Evolutionary conservation across 2,329 filamentous ascomycete species (phyloP), one percentile per base, ranked within the genome.

Genomic region (Cladophialophora carrionii): DNA sequence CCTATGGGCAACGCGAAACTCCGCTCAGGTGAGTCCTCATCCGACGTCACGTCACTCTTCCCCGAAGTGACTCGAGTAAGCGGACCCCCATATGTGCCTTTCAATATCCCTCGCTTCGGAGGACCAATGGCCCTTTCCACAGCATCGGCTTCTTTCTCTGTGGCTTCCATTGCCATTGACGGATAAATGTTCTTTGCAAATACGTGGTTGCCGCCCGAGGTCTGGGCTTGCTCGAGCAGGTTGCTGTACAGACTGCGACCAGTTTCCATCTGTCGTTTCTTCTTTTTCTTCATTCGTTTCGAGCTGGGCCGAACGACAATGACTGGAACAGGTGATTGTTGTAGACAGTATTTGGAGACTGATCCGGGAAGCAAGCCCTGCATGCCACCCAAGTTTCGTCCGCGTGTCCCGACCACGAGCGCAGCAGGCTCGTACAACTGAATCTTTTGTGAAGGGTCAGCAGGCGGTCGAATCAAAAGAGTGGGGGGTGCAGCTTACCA

Each of bases 341-440:
- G 93, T 12, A 96, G 83, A 73, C 93, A 96, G 78, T 96, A 97
- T 75, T 96, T 96, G 29, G 91, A 96, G 52, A 96, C 93, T 0
- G 90, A 95, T 69, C 92, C 95, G 56, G 91, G 91, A 49, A 96
- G 85, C 32, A 96, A 82, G 55, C 91, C 91, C 75, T 96, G 92
- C 63, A 96, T 88, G 29, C 92, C 92, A 37, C 91, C 91, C 1
- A 96, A 83, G 43, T 90, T 94, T 61, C 92, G 86, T 53, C 93
- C 93, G 72, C 90, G 87, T 1, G 93, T 96, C 51, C 93, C 93
- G 17, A 97, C 93, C 31, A 97, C 89, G 24, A 97, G 84, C 80
- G 96, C 93, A 2, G 91, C 91, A 2, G 93, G 93, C 74, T 96
- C 90, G 76, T 97, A 94, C 66, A 96, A 89, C 72, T 91, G 88